phyloP scores from a whole-genome alignment of 2,329 filamentous ascomycete genomes.

The Diaporthe sp. region DNA sequence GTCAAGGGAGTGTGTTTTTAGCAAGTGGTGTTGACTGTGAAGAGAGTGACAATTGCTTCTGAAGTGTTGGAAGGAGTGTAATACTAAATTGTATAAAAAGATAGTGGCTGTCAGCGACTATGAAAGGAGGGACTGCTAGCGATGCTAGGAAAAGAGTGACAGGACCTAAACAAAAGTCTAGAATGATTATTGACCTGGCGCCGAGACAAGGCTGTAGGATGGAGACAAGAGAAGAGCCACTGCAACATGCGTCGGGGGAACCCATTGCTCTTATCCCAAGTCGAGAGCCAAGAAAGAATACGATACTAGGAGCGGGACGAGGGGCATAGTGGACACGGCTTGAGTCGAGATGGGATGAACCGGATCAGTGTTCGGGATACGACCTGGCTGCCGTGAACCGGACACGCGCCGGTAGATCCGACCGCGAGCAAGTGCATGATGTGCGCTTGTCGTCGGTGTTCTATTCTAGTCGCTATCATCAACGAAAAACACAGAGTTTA shows the following conservation, averaged over 20 bases:
- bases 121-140: not conserved
- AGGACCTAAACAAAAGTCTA: not conserved
- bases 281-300: slow-evolving; percentile 7
- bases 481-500: not conserved
- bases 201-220: not conserved
- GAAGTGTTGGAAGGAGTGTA: not conserved
- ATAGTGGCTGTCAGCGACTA: not conserved
- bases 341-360: slow-evolving; percentile 29
- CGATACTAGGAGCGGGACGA: not conserved
- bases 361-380: not conserved
- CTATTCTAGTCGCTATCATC: slow-evolving; percentile 8
- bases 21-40: not conserved
- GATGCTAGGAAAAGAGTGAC: slow-evolving; percentile 6
- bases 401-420: not conserved
- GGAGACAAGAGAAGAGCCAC: not conserved
- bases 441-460: not conserved
- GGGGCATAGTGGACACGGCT: not conserved
- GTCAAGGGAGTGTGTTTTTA: too few species aligned
- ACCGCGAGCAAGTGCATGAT: not conserved
- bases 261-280: not conserved
- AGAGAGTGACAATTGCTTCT: too few species aligned
- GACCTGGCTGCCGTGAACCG: not conserved
- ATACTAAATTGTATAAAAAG: not conserved
- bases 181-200: not conserved
- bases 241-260: too few species aligned